Conservation (phyloP, 164 flowering plant genomes). For the Tetrastigma voinierianum region DNA sequence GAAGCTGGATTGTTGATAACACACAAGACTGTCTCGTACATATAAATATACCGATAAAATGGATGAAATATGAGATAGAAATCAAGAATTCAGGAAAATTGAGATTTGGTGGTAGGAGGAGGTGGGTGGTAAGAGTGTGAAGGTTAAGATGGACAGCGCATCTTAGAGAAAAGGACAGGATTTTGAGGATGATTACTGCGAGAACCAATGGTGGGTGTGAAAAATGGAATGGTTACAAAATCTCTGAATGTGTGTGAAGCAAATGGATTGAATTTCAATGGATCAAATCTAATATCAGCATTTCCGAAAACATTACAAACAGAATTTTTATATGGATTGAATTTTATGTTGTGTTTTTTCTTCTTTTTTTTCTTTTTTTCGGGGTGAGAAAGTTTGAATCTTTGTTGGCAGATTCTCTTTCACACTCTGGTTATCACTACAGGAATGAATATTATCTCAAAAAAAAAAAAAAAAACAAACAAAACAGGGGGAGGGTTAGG, state of each 20-base stretch:
- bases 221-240: neutral
- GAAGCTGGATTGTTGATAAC: constrained; percentile 25
- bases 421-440: constrained; percentile 53
- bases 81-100: neutral
- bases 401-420: constrained; percentile 46
- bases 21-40: constrained; percentile 3
- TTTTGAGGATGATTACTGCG: neutral
- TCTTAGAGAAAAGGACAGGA: constrained; percentile 35
- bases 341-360: too few species aligned
- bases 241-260: constrained; percentile 35
- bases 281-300: constrained; percentile 30
- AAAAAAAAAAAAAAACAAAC: neutral
- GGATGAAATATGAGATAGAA: neutral
- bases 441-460: constrained; percentile 15
- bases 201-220: neutral
- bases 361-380: neutral
- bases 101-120: constrained; percentile 28
- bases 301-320: neutral
- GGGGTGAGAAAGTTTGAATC: constrained; percentile 4
- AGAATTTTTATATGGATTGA: too few species aligned
- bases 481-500: neutral
- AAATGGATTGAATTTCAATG: constrained; percentile 51
- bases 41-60: neutral
- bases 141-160: constrained; percentile 19
- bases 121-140: constrained; percentile 18